Percentiles rank a stretch among this genome's conserved stretches.
phyloP scores from a whole-genome alignment of 164 flowering plant species.

The Vitis amurensis region DNA sequence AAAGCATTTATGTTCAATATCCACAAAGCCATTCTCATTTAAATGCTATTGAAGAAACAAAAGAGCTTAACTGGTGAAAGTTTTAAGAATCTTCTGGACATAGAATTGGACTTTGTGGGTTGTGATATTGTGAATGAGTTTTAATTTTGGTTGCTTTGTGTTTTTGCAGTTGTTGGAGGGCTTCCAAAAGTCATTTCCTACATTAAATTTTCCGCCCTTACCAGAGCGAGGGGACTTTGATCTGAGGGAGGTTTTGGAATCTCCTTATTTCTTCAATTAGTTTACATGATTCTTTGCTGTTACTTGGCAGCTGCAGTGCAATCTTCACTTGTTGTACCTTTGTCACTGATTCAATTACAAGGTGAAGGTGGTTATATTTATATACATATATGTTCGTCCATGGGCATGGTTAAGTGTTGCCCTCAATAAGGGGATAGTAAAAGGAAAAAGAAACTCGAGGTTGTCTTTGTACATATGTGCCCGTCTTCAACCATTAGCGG shows the following conservation, averaged over 20 bases:
- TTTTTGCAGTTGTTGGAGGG: constrained; percentile 54
- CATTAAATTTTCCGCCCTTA: constrained; percentile 53
- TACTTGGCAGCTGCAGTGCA: constrained; percentile 1
- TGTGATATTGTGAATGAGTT: neutral
- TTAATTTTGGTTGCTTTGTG: neutral
- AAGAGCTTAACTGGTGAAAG: too few species aligned
- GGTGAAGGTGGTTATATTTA: neutral
- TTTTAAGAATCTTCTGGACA: too few species aligned
- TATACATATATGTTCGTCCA: neutral
- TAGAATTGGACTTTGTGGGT: too few species aligned
- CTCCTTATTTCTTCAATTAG: constrained; percentile 73
- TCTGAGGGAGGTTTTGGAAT: constrained; percentile 56
- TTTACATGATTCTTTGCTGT: neutral
- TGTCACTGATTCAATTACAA: neutral
- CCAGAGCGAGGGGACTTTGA: constrained; percentile 76
- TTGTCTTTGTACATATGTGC: too few species aligned
- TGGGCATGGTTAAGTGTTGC: neutral
- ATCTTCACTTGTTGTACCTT: neutral
- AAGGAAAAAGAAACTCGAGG: too few species aligned
- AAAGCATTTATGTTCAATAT: too few species aligned
- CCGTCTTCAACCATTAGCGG: too few species aligned
- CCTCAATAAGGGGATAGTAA: neutral
- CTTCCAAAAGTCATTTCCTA: constrained; percentile 56
- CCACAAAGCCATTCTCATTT: too few species aligned
- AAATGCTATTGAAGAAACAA: too few species aligned